Base-by-base conservation (phyloP, 1,284 basidiomycete species). In the Nidula niveotomentosa region DNA sequence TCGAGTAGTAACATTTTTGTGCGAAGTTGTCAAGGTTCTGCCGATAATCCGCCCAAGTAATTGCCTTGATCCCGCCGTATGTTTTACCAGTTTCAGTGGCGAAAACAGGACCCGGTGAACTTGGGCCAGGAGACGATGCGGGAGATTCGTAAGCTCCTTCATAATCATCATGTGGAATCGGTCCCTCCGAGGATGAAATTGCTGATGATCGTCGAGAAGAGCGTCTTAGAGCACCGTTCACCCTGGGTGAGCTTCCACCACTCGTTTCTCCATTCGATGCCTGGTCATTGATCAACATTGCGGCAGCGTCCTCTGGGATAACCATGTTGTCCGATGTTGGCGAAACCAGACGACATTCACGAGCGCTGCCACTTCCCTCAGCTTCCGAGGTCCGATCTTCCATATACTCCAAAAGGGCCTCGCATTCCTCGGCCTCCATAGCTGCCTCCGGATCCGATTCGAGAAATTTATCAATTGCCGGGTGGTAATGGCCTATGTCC, bases 1-100 rank as follows among this genome's bases (percentile, higher is more conserved):
- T 69, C 1, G 76, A 62, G 8, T 67, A 68, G 47, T 67, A 67
- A 54, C 74, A 73, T 18, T 69, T 69, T 6, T 70, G 70, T 1
- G 59, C 54, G 34, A 68, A 66, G 43, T 68, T 68, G 10, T 60
- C 60, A 12, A 67, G 57, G 51, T 70, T 57, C 52, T 62, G 59
- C 13, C 68, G 66, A 52, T 65, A 69, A 12, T 61, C 54, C 33
- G 65, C 53, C 72, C 75, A 78, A 23, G 68, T 72, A 23, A 71
- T 56, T 10, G 70, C 65, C 8, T 63, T 62, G 55, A 70, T 68
- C 1, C 66, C 69, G 3, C 68, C 71, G 49, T 64, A 69, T 0
- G 58, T 59, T 36, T 46, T 52, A 35, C 52, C 45, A n/a, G 54
- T 35, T 10, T 10, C 41, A 17, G 45, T 34, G n/a, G 4, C 34